Base-by-base conservation (phyloP, 768 basidiomycete species). In the Amanita molliuscula region DNA sequence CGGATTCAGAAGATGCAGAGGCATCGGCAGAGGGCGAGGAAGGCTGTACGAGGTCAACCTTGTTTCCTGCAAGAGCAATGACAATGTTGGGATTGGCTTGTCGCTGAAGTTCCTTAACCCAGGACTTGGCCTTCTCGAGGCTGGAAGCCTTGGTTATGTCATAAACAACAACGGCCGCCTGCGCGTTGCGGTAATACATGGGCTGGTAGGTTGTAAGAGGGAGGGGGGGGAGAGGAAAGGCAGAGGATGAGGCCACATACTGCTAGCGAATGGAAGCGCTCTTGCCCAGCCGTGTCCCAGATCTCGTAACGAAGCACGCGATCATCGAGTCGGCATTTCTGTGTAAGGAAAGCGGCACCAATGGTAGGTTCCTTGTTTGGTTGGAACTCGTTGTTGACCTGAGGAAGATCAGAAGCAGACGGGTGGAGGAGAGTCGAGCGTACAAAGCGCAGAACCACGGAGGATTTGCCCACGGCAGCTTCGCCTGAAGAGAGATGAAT, bases 31-130 rank as follows among this genome's bases (percentile, higher is more conserved):
- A 71, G 4, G 80, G 72, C 4, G 75, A 56, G 6, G 84, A 77
- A 6, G 81, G 62, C 62, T 86, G 84, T 23, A 90, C 86, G 55
- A 95, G 78, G 71, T 97, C 85, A 54, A 97, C 79, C 69, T 99
- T 98, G 78, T 99, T 99, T 26, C 96, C 96, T 9, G 91, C 92
- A 46, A 99, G 82, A 5, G 95, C 94, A 59, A 99, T 97, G 63
- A 99, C 94, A 62, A 98, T 98, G 65, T 98, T 98, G 31, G 95
- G 94, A 64, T 97, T 96, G 20, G 96, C 96, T 63, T 99, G 96
- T 56, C 96, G 82, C 65, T 99, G 96, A 20, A 99, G 77, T 68
- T 99, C 96, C 72, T 96, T 97, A 52, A 99, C 93, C 96, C 96
- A 99, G 26, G 94, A 92, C 73, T 98, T 97, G 48, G 96, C 96